phyloP scores from a whole-genome alignment of 2,329 filamentous ascomycete genomes.

The Dothistroma pini region DNA sequence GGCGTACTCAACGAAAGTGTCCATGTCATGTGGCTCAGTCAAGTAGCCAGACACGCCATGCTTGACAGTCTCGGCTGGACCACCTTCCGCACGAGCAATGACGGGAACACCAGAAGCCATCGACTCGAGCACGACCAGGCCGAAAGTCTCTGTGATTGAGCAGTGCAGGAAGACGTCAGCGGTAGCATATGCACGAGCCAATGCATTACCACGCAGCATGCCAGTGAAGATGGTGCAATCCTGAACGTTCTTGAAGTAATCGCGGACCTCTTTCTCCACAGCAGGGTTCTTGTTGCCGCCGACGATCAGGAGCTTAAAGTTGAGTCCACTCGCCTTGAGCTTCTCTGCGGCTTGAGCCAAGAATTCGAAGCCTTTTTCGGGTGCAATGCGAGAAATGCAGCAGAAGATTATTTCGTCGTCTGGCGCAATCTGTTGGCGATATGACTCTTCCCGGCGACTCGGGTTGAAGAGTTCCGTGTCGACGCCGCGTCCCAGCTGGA shows the following conservation, averaged over 20 bases:
- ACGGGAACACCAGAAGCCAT: slow-evolving; percentile 70
- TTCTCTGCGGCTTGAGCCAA: slow-evolving; percentile 54
- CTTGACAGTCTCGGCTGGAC: slow-evolving; percentile 63
- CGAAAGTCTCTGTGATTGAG: slow-evolving; percentile 69
- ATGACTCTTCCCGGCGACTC: slow-evolving; percentile 46
- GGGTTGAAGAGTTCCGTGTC: slow-evolving; percentile 62
- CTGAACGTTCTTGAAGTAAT: slow-evolving; percentile 54
- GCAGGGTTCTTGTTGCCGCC: slow-evolving; percentile 63
- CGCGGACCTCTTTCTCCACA: slow-evolving; percentile 59
- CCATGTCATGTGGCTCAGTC: slow-evolving; percentile 56
- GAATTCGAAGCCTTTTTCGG: slow-evolving; percentile 69
- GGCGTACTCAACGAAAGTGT: slow-evolving; percentile 55
- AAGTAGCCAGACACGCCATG: slow-evolving; percentile 60
- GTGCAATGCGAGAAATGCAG: slow-evolving; percentile 63
- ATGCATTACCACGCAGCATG: slow-evolving; percentile 57
- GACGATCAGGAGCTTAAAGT: slow-evolving; percentile 64
- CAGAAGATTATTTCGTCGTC: slow-evolving; percentile 62
- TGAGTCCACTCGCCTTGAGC: slow-evolving; percentile 53
- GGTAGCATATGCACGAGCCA: slow-evolving; percentile 65
- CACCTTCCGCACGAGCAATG: slow-evolving; percentile 65
- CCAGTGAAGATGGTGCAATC: slow-evolving; percentile 64
- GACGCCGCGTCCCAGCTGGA: slow-evolving; percentile 62
- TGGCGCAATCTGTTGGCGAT: slow-evolving; percentile 56
- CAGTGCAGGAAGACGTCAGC: slow-evolving; percentile 69
- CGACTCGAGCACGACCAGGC: slow-evolving; percentile 65